Evolutionary conservation across 2,329 filamentous ascomycete genomes (phyloP).

Genomic region (Colletotrichum plurivorum): DNA sequence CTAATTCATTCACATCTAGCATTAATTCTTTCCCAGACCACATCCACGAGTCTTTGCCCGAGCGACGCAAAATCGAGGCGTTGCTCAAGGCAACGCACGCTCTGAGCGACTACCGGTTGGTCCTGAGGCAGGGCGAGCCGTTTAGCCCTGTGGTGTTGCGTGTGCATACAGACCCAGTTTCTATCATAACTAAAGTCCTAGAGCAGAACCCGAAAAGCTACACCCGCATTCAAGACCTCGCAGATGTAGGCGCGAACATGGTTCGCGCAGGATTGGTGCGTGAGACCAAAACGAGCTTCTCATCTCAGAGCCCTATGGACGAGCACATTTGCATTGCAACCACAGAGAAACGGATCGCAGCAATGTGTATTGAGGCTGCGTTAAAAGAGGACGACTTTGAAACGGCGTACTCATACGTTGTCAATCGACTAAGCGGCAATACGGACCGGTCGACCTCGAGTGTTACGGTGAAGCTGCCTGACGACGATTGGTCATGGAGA

Average conservation of each 20-base stretch:
- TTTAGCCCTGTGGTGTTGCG: constrained; percentile 84
- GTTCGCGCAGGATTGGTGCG: constrained; percentile 70
- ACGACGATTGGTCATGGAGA: constrained; percentile 82
- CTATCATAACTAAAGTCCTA: constrained; percentile 79
- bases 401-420: constrained; percentile 87
- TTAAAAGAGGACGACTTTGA: constrained; percentile 86
- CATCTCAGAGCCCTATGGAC: constrained; percentile 43
- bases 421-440: constrained; percentile 73
- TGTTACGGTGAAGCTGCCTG: constrained; percentile 43
- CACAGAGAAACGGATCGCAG: constrained; percentile 77
- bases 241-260: constrained; percentile 78
- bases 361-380: constrained; percentile 85
- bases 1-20: constrained; percentile 55
- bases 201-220: constrained; percentile 83
- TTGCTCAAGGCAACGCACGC: constrained; percentile 81
- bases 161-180: constrained; percentile 82
- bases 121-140: constrained; percentile 83
- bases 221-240: constrained; percentile 79
- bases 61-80: constrained; percentile 70
- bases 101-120: constrained; percentile 82
- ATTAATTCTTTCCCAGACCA: constrained; percentile 73
- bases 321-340: constrained; percentile 44
- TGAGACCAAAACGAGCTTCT: constrained; percentile 46
- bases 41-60: constrained; percentile 65
- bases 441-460: constrained; percentile 42